Base-by-base conservation (phyloP, 2,329 filamentous ascomycete species). In the Stagonosporopsis chrysanthemi region DNA sequence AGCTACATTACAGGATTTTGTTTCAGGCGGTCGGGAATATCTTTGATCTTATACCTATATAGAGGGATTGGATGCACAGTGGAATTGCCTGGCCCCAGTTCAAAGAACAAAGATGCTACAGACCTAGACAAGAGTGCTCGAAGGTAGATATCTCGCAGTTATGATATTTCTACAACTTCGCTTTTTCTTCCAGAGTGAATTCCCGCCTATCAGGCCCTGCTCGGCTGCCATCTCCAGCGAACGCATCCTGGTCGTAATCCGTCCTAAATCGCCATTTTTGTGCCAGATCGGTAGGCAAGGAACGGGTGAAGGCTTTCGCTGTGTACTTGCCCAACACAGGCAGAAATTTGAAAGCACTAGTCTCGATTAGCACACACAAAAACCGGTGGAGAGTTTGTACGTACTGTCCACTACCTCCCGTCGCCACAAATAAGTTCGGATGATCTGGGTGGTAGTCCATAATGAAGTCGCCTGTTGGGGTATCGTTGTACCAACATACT, bases 291-390 rank as follows among this genome's bases (percentile, higher is more conserved):
- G 41, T 12, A 2, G 24, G 26, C 26, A 43, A 12, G 7, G 41
- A 43, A 3, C 15, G 41, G 2, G 24, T 29, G 15, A 43, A 43
- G 2, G 41, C 41, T 19, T 39, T 22, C 2, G 15, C 29, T 9
- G 33, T 47, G 28, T 61, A 69, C 24, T 59, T 53, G 4, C 63
- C 63, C 14, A 69, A 24, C 1, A 66, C 50, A 15, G 63, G 63
- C 3, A 69, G 36, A 39, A 69, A 69, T 23, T 68, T 69, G 58
- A 67, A 69, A 6, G 56, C 66, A 45, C 66, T 69, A 22, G 3
- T 24, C 19, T 23, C 8, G 11, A 14, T 56, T 7, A 56, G 52
- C 39, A 41, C 2, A 15, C 7, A 28, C 6, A 45, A 15, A 6
- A 19, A 19, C 19, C 2, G 19, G n/a, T 4, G 7, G 14, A 23